Evolutionary conservation across 2,329 filamentous ascomycete species (phyloP), one percentile per base, ranked within the genome.

Genomic region (Piedraia hortae): DNA sequence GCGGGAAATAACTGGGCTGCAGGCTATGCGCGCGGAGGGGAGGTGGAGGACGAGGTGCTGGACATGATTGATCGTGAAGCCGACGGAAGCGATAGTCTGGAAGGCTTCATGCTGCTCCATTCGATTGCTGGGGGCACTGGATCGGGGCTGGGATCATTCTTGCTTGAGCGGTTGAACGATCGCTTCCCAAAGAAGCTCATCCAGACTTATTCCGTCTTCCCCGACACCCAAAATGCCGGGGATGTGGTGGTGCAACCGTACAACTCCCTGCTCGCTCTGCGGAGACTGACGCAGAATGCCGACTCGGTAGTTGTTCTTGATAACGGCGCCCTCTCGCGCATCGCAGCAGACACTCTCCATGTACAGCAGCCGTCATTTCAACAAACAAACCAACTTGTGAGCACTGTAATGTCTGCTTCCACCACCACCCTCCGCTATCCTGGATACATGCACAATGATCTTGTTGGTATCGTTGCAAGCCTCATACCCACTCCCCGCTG

Each of bases 51-150:
- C 46, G 85, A 97, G 44, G 77, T 97, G 25, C 75, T 97, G 59
- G 88, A 97, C 45, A 97, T 97, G 78, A 90, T 97, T 39, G 85
- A 97, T 43, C 71, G 85, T 28, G 85, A 97, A 45, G 85, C 88
- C 9, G 85, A 97, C 46, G 88, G 88, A 14, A 93, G 82, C 43
- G 85, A 97, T 47, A 91, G 80, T 23, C 58, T 97, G 3, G 85
- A 97, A 62, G 85, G 85, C 17, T 97, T 97, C 52, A 97, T 97
- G 85, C 65, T 97, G 47, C 59, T 97, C 31, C 85, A 97, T 45
- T 93, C 85, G 3, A 97, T 97, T 40, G 88, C 85, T 19, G 85
- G 85, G 29, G 85, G 85, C 26, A 97, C 85, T 10, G 85, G 85
- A 5, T 91, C 80, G 11, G 85, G 85, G n/a, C 50, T 97, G 20